These are phyloP conservation scores for Tetracladium setigerum DNA, from an alignment of 495 filamentous ascomycete species.

Conservation along the genomic window DNA sequence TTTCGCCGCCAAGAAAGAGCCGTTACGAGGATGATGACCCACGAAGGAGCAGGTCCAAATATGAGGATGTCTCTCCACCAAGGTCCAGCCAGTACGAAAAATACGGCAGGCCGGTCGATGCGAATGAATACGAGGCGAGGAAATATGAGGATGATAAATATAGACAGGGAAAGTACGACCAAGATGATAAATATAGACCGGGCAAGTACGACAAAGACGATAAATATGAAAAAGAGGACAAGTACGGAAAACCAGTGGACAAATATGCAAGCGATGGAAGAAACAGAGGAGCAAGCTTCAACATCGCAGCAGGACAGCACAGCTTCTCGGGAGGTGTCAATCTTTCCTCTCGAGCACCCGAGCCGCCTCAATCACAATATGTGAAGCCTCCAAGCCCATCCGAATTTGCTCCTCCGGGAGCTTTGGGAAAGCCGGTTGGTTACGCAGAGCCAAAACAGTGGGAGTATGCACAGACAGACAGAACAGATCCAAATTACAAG, in stretches of 20 bases:
- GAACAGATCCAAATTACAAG: conserved; percentile 22
- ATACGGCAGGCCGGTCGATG: not conserved
- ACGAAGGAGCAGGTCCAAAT: too few species aligned
- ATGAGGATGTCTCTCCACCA: conserved; percentile 8
- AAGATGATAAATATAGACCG: too few species aligned
- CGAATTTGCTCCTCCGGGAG: not conserved
- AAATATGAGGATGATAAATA: conserved; percentile 8
- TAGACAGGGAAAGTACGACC: conserved; percentile 2
- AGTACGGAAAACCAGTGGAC: not conserved
- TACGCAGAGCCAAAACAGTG: conserved; percentile 26
- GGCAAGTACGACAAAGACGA: too few species aligned
- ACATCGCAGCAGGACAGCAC: conserved; percentile 12
- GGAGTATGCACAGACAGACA: conserved; percentile 26
- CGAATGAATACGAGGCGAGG: not conserved
- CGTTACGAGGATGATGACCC: conserved; percentile 10
- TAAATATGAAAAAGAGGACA: conserved; percentile 1
- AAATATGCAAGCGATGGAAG: conserved; percentile 8
- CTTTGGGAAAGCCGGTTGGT: conserved; percentile 3
- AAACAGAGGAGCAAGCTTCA: conserved; percentile 22
- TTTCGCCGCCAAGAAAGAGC: conserved; percentile 15
- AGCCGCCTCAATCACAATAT: conserved; percentile 18
- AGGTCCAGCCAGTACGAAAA: conserved; percentile 14
- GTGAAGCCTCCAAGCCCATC: conserved; percentile 2
- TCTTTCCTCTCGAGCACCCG: conserved; percentile 7
- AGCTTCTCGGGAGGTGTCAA: conserved; percentile 23